These are phyloP conservation scores for Lentithecium fluviatile DNA, from an alignment of 495 filamentous ascomycete genomes.

Conservation along the genomic window DNA sequence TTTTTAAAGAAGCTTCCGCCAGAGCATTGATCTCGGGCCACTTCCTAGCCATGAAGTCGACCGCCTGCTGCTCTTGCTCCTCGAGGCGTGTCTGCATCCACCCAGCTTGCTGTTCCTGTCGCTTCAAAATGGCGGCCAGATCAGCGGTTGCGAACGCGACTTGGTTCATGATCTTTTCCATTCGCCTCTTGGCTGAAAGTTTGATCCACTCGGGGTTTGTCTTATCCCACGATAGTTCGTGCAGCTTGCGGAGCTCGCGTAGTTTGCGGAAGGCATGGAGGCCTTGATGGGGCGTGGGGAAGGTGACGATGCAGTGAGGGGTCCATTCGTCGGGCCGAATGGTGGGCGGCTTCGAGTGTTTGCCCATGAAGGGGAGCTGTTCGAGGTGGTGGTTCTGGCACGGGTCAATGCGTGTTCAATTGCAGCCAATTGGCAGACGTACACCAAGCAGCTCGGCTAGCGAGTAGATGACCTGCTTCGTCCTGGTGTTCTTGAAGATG, in stretches of 20 bases:
- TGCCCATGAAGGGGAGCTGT: constrained; percentile 85
- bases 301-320: constrained; percentile 73
- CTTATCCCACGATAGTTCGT: constrained; percentile 63
- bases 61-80: neutral
- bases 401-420: constrained; percentile 1
- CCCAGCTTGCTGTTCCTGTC: constrained; percentile 42
- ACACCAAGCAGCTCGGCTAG: constrained; percentile 68
- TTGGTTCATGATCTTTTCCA: constrained; percentile 73
- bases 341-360: constrained; percentile 75
- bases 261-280: constrained; percentile 74
- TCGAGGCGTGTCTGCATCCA: neutral
- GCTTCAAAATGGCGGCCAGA: constrained; percentile 70
- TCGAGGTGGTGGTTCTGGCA: constrained; percentile 60
- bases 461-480: constrained; percentile 82
- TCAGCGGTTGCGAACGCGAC: constrained; percentile 87
- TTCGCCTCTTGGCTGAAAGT: constrained; percentile 56
- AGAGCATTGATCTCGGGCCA: constrained; percentile 46
- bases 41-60: constrained; percentile 37
- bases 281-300: constrained; percentile 64
- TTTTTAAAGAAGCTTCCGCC: constrained; percentile 20
- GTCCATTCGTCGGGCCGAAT: constrained; percentile 90
- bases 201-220: constrained; percentile 36
- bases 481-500: constrained; percentile 75
- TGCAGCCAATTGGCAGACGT: constrained; percentile 33
- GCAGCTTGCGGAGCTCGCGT: constrained; percentile 73